These are phyloP conservation scores for Fusarium dlaminii DNA, from an alignment of 2,329 filamentous ascomycete genomes.

Conservation along the genomic window DNA sequence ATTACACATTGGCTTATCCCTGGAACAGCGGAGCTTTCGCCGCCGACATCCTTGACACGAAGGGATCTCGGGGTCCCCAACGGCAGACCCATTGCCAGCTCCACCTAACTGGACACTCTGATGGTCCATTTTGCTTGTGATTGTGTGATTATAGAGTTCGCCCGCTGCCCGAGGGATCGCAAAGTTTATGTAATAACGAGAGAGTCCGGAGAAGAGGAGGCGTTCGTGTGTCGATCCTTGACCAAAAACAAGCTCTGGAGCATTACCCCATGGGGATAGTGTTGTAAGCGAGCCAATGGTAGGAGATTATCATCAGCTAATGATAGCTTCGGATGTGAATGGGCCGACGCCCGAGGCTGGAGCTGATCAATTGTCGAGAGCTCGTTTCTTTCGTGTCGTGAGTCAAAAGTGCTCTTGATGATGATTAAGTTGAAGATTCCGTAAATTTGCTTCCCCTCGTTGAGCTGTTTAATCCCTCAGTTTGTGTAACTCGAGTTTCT, in stretches of 20 bases:
- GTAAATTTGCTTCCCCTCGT: not conserved
- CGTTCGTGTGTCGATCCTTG: not conserved
- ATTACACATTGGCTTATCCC: constrained; percentile 33
- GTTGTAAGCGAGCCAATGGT: constrained; percentile 26
- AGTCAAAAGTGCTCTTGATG: not conserved
- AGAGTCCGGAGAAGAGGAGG: not conserved
- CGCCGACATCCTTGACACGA: constrained; percentile 37
- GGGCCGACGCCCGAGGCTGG: constrained; percentile 27
- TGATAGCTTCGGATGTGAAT: constrained; percentile 15
- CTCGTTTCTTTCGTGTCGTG: not conserved
- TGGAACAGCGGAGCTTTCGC: constrained; percentile 34
- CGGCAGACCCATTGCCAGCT: not conserved
- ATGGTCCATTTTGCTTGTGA: not conserved
- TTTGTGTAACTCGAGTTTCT: not conserved
- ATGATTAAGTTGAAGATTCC: not conserved
- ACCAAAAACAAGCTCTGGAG: not conserved
- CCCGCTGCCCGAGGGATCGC: constrained; percentile 30
- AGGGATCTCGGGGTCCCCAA: constrained; percentile 15
- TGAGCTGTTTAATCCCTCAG: not conserved
- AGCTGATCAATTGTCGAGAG: not conserved
- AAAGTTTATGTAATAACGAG: not conserved
- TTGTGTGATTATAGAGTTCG: not conserved
- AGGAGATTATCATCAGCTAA: not conserved
- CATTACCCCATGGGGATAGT: constrained; percentile 8
- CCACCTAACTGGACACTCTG: not conserved